Percentiles rank a stretch among this genome's conserved stretches.
Evolutionary conservation across 2,329 filamentous ascomycete genomes (phyloP).

Genomic region (Aspergillus awamori): DNA sequence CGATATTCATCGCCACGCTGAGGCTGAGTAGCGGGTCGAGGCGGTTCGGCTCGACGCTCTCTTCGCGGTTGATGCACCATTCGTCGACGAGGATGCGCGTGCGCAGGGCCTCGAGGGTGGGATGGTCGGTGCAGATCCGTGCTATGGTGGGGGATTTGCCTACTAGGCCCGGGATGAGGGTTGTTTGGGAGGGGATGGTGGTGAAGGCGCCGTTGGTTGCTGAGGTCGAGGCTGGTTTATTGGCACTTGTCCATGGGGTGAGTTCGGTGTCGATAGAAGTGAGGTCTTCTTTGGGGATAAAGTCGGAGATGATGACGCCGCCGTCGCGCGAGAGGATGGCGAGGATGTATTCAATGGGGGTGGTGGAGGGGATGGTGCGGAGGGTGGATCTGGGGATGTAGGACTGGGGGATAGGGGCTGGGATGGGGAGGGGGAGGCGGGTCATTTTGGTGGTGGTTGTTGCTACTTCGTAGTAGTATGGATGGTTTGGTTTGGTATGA

Average conservation of each 20-base stretch:
- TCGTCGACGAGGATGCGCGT: slow-evolving; percentile 29
- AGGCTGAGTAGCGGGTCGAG: slow-evolving; percentile 34
- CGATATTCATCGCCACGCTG: slow-evolving; percentile 34
- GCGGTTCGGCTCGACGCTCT: slow-evolving; percentile 18
- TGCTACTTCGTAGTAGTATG: background rate
- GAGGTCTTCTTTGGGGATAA: slow-evolving; percentile 29
- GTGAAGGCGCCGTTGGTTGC: slow-evolving; percentile 18
- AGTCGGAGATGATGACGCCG: slow-evolving; percentile 35
- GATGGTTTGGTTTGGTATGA: background rate
- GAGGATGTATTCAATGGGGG: slow-evolving; percentile 35
- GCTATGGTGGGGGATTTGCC: slow-evolving; percentile 34
- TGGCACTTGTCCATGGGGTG: slow-evolving; percentile 10
- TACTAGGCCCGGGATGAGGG: slow-evolving; percentile 31
- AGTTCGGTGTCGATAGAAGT: slow-evolving; percentile 28
- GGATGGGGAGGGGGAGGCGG: slow-evolving; percentile 12
- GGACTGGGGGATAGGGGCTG: slow-evolving; percentile 13
- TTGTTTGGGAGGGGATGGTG: slow-evolving; percentile 31
- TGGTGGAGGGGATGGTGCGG: slow-evolving; percentile 26
- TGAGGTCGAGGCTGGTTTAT: background rate
- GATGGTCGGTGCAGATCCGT: slow-evolving; percentile 23
- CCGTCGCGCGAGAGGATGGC: slow-evolving; percentile 36
- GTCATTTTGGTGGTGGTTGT: slow-evolving; percentile 4
- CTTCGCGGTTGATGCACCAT: slow-evolving; percentile 27
- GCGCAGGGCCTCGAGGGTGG: slow-evolving; percentile 29
- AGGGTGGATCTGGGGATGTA: slow-evolving; percentile 20